Evolutionary conservation across 2,329 filamentous ascomycete genomes (phyloP).

Genomic region (Trichoderma breve): DNA sequence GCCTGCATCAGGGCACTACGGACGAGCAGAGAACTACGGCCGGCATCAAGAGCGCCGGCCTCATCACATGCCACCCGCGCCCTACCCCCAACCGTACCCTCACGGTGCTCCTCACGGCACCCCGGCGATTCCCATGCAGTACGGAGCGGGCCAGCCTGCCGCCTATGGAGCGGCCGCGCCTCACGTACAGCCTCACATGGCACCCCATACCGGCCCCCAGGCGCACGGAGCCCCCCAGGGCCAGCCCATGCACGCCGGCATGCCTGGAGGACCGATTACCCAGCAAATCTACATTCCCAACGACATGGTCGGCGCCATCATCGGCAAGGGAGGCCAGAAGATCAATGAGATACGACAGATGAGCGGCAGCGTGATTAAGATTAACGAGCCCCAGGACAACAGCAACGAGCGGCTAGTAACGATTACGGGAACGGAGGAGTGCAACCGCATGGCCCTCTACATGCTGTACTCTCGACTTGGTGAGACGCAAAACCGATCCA

Average conservation of each 20-base stretch:
- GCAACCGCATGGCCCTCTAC: constrained; percentile 99
- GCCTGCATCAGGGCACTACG: constrained; percentile 87
- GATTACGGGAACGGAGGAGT: constrained; percentile 95
- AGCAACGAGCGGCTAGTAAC: constrained; percentile 97
- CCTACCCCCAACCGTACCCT: constrained; percentile 70
- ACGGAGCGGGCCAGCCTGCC: constrained; percentile 65
- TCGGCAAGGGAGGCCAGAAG: constrained; percentile 96
- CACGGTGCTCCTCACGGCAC: constrained; percentile 59
- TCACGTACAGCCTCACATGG: constrained; percentile 68
- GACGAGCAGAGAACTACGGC: constrained; percentile 80
- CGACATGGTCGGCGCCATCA: constrained; percentile 99
- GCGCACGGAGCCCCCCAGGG: constrained; percentile 66
- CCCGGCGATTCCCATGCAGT: constrained; percentile 70
- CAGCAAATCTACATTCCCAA: constrained; percentile 99
- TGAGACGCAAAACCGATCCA: constrained; percentile 46
- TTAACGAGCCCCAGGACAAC: constrained; percentile 98
- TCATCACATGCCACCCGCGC: constrained; percentile 72
- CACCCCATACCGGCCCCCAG: constrained; percentile 56
- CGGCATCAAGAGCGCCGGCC: constrained; percentile 70
- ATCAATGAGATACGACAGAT: constrained; percentile 99
- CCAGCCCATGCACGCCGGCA: constrained; percentile 69
- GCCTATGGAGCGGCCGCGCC: constrained; percentile 79
- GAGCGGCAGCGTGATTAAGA: constrained; percentile 98
- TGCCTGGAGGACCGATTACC: constrained; percentile 67
- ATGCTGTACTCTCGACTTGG: constrained; percentile 98